phyloP scores from a whole-genome alignment of 228 moss, liverwort and hornwort species.

The Sphagnum fallax region DNA sequence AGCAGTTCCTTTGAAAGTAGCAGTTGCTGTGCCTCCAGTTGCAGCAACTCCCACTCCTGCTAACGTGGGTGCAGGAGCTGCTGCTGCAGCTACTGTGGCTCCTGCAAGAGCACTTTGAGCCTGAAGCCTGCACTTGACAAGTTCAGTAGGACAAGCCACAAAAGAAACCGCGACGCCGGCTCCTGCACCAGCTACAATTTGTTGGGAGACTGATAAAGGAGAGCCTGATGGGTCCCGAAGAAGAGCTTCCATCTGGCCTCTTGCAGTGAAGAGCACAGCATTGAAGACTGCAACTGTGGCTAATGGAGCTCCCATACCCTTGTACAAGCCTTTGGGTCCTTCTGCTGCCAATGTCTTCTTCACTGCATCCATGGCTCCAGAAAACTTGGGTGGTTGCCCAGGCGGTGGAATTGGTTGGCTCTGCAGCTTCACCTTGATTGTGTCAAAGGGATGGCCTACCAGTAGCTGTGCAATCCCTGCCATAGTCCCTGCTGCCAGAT shows the following conservation, averaged over 20 bases:
- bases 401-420: conserved; percentile 73
- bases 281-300: conserved; percentile 94
- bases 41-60: conserved; percentile 25
- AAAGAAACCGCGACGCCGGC: conserved; percentile 87
- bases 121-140: conserved; percentile 87
- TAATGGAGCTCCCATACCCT: conserved; percentile 92
- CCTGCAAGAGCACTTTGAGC: conserved; percentile 75
- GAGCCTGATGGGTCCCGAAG: conserved; percentile 28
- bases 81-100: conserved; percentile 19
- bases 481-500: conserved; percentile 81
- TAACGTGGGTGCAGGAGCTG: conserved; percentile 17
- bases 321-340: conserved; percentile 74
- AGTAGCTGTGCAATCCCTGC: conserved; percentile 86
- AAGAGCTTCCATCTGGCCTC: conserved; percentile 51
- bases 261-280: conserved; percentile 70
- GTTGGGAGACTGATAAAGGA: conserved; percentile 29
- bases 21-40: conserved; percentile 17
- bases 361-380: conserved; percentile 77
- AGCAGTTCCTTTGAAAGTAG: conserved; percentile 9
- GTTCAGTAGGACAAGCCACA: conserved; percentile 91
- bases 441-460: conserved; percentile 95
- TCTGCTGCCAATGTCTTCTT: conserved; percentile 73
- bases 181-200: conserved; percentile 54
- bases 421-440: conserved; percentile 98
- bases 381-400: conserved; percentile 58